phyloP scores from a whole-genome alignment of 495 filamentous ascomycete species.

The Melanomma pulvis-pyrius region DNA sequence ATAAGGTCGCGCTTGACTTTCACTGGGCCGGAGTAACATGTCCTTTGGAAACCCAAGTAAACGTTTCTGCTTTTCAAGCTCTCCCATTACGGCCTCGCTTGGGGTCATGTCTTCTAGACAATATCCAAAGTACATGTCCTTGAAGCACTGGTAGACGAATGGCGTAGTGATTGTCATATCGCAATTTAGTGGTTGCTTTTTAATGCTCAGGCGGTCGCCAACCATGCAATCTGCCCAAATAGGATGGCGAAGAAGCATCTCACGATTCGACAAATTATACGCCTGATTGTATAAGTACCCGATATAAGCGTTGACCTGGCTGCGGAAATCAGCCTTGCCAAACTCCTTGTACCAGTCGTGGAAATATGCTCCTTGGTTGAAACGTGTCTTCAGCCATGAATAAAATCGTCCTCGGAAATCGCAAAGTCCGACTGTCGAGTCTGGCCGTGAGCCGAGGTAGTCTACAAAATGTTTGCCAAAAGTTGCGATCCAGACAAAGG shows the following conservation, averaged over 20 bases:
- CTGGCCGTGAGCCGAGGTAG: slow-evolving; percentile 42
- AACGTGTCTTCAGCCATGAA: slow-evolving; percentile 53
- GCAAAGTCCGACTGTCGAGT: slow-evolving; percentile 46
- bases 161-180: slow-evolving; percentile 67
- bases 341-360: slow-evolving; percentile 55
- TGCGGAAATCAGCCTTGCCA: slow-evolving; percentile 59
- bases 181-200: slow-evolving; percentile 19
- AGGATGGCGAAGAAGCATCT: slow-evolving; percentile 37
- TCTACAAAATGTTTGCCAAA: slow-evolving; percentile 70
- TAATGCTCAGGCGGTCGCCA: slow-evolving; percentile 32
- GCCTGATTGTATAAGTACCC: slow-evolving; percentile 67
- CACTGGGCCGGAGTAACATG: neutral
- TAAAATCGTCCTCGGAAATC: slow-evolving; percentile 60
- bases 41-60: slow-evolving; percentile 14
- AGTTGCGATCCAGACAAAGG: slow-evolving; percentile 69
- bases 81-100: neutral
- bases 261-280: slow-evolving; percentile 4
- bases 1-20: neutral
- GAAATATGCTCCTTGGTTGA: slow-evolving; percentile 47
- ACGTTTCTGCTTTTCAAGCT: slow-evolving; percentile 3
- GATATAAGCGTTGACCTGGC: slow-evolving; percentile 56
- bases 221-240: slow-evolving; percentile 54
- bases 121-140: slow-evolving; percentile 60
- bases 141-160: slow-evolving; percentile 65
- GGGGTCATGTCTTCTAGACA: slow-evolving; percentile 41